A percentile compares a stretch with the other conserved stretches of the same genome.
These are phyloP conservation scores for Haematococcus lacustris DNA, from an alignment of 139 green algal genomes.

Conservation along the genomic window DNA sequence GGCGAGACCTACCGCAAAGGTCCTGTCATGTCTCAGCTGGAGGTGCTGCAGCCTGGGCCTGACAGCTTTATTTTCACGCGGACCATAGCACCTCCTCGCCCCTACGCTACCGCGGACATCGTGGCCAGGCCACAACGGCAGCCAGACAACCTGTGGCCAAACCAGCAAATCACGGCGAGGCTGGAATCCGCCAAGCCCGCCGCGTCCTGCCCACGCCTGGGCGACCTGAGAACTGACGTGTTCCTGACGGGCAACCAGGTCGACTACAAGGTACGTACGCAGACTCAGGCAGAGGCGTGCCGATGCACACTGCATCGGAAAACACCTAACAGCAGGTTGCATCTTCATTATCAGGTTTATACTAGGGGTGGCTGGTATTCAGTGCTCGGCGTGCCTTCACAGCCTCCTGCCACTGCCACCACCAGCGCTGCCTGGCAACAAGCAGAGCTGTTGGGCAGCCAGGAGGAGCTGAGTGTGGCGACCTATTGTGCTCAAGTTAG, in stretches of 20 bases:
- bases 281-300: too few species aligned
- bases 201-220: slow-evolving; percentile 49
- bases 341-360: too few species aligned
- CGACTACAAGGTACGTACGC: slow-evolving; percentile 62
- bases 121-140: slow-evolving; percentile 23
- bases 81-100: too few species aligned
- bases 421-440: too few species aligned
- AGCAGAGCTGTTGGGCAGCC: too few species aligned
- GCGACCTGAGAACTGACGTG: slow-evolving; percentile 52
- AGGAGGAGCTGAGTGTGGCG: too few species aligned
- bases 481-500: too few species aligned
- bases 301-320: too few species aligned
- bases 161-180: slow-evolving; percentile 35
- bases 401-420: too few species aligned
- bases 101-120: neutral
- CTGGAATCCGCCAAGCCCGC: slow-evolving; percentile 58
- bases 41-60: slow-evolving; percentile 45
- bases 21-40: slow-evolving; percentile 54
- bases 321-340: too few species aligned
- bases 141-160: slow-evolving; percentile 58
- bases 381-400: too few species aligned
- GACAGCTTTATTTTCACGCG: slow-evolving; percentile 63
- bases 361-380: too few species aligned
- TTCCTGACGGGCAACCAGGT: slow-evolving; percentile 58
- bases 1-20: slow-evolving; percentile 62